Evolutionary conservation across 768 basidiomycete genomes (phyloP), one percentile per base, ranked within the genome.

Genomic region (Pisolithus albus): DNA sequence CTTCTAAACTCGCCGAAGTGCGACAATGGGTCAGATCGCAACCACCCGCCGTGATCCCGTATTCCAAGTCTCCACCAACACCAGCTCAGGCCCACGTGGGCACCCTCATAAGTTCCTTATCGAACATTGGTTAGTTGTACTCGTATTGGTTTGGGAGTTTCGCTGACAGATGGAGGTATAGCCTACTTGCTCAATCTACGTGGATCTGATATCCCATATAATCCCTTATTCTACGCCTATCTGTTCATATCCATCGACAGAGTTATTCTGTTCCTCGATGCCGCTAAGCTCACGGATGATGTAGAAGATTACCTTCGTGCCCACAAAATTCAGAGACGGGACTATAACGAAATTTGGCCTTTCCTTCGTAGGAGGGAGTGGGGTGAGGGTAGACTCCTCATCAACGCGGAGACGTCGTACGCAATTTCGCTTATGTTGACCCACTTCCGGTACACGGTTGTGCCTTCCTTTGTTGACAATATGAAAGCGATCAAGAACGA

Each of bases 151-250:
- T 30, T 24, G 15, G 19, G 23, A 28, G 26, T 8, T 15, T 37
- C 44, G 42, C 38, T 23, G 15, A 23, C 23, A 19, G 32, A 56
- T 30, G 53, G 45, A 4, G 59, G 30, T 36, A 47, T 51, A 81
- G 95, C 95, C 0, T 96, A 91, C 73, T 61, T 88, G 2, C 73
- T 97, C 32, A 98, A 98, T 62, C 72, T 94, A 49, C 86, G 95
- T 46, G 94, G 93, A 34, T 78, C 81, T 3, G 94, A 97, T 61
- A 84, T 97, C 44, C 90, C 91, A 0, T 90, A 83, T 74, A 93
- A 91, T 63, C 95, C 95, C 0, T 79, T 98, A 8, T 95, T 96
- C 72, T 88, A 87, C 47, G 80, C 88, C 0, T 98, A 95, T 63
- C 69, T 94, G 18, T 88, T 84, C 59, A 75, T 97, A 38, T 77